phyloP scores from a whole-genome alignment of 305 asterid species.

The Fraxinus platypoda region DNA sequence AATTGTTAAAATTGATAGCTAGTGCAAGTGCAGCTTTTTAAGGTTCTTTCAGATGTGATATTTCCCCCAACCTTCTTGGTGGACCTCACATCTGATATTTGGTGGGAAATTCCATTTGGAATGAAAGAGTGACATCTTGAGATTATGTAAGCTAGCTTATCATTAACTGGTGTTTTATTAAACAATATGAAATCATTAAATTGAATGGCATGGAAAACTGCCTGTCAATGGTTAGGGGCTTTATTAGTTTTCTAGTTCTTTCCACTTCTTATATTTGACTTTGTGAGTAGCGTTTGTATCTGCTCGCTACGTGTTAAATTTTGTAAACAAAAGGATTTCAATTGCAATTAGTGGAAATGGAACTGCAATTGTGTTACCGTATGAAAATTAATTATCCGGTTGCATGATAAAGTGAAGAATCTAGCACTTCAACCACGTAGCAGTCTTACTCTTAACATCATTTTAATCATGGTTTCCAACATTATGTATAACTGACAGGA shows the following conservation, averaged over 20 bases:
- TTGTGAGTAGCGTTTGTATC: background rate
- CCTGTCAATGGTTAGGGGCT: background rate
- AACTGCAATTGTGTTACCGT: background rate
- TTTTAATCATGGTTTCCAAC: background rate
- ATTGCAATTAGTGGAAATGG: slow-evolving; percentile 1
- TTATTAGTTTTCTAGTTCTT: background rate
- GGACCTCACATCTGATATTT: background rate
- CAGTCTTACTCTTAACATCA: background rate
- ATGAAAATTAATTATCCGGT: background rate
- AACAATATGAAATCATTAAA: background rate
- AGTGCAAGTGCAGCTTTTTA: background rate
- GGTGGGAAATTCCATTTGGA: background rate
- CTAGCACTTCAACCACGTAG: background rate
- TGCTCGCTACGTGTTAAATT: background rate
- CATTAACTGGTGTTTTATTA: background rate
- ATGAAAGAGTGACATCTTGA: background rate
- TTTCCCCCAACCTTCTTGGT: background rate
- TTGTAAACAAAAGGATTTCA: background rate
- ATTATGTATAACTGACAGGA: slow-evolving; percentile 45
- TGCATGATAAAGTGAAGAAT: background rate
- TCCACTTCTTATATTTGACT: background rate
- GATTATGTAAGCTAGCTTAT: background rate
- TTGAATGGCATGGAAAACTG: background rate
- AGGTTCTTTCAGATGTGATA: background rate
- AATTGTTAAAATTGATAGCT: background rate